Evolutionary conservation across 208 protist genomes (phyloP).

Genomic region (Leishmania major): DNA sequence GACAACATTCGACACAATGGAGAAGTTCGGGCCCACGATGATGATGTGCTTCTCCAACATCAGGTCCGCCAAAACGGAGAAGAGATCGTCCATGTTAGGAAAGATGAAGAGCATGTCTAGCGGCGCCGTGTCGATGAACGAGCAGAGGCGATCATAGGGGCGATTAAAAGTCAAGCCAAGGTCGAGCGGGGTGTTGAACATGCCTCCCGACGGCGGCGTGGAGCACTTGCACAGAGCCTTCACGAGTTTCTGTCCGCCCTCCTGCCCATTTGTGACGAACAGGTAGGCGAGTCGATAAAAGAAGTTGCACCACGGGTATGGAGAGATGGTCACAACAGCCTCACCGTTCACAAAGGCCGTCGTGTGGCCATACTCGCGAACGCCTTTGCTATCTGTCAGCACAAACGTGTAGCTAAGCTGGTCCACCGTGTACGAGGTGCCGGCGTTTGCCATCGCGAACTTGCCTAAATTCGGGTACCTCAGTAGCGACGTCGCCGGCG

Average conservation of each 20-base stretch:
- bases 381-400: conserved; percentile 68
- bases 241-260: conserved; percentile 44
- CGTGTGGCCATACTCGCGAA: conserved; percentile 77
- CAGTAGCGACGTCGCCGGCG: conserved; percentile 27
- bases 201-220: conserved; percentile 71
- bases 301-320: conserved; percentile 86
- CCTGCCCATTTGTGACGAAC: conserved; percentile 52
- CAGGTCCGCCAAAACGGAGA: conserved; percentile 66
- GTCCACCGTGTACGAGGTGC: conserved; percentile 58
- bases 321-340: conserved; percentile 56
- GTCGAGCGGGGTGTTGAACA: conserved; percentile 46
- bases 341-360: conserved; percentile 75
- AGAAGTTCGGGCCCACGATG: conserved; percentile 81
- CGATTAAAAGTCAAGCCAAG: conserved; percentile 56
- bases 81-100: conserved; percentile 63
- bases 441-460: conserved; percentile 60
- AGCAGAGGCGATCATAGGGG: conserved; percentile 78
- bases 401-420: conserved; percentile 79
- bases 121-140: conserved; percentile 83
- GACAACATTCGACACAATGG: conserved; percentile 74
- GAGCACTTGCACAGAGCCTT: conserved; percentile 43
- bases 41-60: conserved; percentile 82
- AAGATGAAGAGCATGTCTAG: conserved; percentile 67
- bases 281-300: conserved; percentile 69
- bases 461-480: conserved; percentile 64